Percentiles rank a stretch among this genome's conserved stretches.
Evolutionary conservation across 345 rosid genomes (phyloP).

Genomic region (Hibiscus trionum): DNA sequence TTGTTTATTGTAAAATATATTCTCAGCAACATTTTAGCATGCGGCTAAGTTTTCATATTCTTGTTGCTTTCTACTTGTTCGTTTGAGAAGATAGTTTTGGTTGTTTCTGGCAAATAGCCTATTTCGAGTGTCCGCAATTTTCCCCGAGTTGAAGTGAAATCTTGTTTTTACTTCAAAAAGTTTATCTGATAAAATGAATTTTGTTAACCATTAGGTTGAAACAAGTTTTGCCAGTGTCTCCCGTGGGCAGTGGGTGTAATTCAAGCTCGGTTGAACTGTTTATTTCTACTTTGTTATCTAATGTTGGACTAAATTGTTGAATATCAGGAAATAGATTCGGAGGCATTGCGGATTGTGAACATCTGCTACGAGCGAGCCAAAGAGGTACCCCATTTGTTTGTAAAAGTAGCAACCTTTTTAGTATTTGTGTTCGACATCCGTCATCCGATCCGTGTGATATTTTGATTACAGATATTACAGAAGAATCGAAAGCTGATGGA

Average conservation of each 20-base stretch:
- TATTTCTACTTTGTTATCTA: background rate
- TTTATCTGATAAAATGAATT: too few relatives aligned
- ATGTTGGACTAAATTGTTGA: conserved; percentile 2
- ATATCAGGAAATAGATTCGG: conserved; percentile 74
- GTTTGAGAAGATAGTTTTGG: background rate
- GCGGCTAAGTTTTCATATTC: background rate
- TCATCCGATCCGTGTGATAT: background rate
- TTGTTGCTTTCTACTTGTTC: background rate
- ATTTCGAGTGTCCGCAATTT: background rate
- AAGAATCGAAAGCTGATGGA: conserved; percentile 58
- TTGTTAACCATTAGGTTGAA: background rate
- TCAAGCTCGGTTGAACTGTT: background rate
- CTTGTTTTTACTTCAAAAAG: too few relatives aligned
- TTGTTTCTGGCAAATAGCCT: background rate
- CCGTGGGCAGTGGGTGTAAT: background rate
- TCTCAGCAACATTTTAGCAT: background rate
- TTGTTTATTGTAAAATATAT: background rate
- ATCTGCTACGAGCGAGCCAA: conserved; percentile 68
- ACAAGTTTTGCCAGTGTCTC: background rate
- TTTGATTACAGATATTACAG: conserved; percentile 41
- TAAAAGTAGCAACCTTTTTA: background rate
- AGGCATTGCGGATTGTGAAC: conserved; percentile 59
- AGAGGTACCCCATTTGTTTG: conserved; percentile 39
- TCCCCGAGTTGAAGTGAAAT: too few relatives aligned
- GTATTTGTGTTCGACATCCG: background rate